Percentiles rank a stretch among this genome's conserved stretches.
phyloP scores from a whole-genome alignment of 2,329 filamentous ascomycete species.

The Paraphoma chrysanthemicola region DNA sequence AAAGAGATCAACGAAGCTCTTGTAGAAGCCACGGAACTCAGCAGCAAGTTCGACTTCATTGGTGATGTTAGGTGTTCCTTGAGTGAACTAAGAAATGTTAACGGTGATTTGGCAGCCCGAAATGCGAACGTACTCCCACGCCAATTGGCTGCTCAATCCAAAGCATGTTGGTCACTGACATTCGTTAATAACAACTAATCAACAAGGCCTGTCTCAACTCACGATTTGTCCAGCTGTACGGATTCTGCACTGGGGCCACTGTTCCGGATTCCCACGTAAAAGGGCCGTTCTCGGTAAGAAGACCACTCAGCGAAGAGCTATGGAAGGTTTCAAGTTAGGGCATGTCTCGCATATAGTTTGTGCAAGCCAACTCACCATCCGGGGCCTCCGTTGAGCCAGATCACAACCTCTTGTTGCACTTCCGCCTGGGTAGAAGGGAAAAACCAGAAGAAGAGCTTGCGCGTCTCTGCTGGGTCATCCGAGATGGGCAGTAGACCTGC shows the following conservation, averaged over 20 bases:
- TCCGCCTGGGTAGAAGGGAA: constrained; percentile 63
- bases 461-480: constrained; percentile 55
- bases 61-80: constrained; percentile 54
- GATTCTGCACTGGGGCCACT: constrained; percentile 67
- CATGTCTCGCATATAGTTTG: too few relatives aligned
- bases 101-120: too few relatives aligned
- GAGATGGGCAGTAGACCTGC: constrained; percentile 68
- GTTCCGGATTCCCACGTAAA: constrained; percentile 68
- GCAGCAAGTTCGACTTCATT: constrained; percentile 55
- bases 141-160: constrained; percentile 59
- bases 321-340: too few relatives aligned
- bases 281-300: constrained; percentile 80
- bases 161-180: constrained; percentile 46
- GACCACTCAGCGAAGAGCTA: constrained; percentile 65
- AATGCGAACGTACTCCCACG: constrained; percentile 34
- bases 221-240: constrained; percentile 69
- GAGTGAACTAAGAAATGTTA: constrained; percentile 34
- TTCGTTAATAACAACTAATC: not conserved
- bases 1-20: constrained; percentile 64
- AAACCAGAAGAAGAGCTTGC: constrained; percentile 70
- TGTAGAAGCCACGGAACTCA: constrained; percentile 60
- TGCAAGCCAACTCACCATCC: constrained; percentile 26
- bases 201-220: not conserved
- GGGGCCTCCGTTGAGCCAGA: constrained; percentile 57
- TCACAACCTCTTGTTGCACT: constrained; percentile 65